A percentile compares a stretch with the other conserved stretches of the same genome.
Conservation (phyloP, 257 asterid genomes). For the Ocimum tenuiflorum region DNA sequence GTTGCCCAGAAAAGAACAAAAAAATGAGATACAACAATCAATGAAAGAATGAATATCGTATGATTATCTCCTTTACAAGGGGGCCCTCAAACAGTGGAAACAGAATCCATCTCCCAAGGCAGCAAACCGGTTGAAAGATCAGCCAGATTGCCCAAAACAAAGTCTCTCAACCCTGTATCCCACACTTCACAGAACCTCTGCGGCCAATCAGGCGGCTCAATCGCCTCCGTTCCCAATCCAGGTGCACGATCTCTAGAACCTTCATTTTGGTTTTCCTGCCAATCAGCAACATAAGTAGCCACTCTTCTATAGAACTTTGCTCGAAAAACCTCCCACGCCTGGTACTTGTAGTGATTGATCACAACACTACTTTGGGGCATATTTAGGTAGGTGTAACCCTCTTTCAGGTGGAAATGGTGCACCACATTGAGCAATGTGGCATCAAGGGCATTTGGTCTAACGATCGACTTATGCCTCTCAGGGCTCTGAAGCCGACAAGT, state of each 20-base stretch:
- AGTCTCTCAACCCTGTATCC: constrained; percentile 84
- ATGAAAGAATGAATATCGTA: constrained; percentile 21
- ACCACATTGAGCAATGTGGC: constrained; percentile 78
- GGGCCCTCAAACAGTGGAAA: neutral
- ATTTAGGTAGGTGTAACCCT: constrained; percentile 54
- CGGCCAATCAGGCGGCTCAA: constrained; percentile 87
- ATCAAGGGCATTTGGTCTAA: constrained; percentile 78
- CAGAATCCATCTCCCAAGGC: constrained; percentile 68
- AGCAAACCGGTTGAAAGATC: constrained; percentile 52
- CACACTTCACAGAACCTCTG: constrained; percentile 79
- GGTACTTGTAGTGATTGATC: constrained; percentile 85
- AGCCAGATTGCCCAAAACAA: constrained; percentile 58
- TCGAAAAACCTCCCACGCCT: constrained; percentile 88
- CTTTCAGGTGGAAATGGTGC: constrained; percentile 72
- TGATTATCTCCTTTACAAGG: constrained; percentile 26
- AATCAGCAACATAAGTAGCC: constrained; percentile 88
- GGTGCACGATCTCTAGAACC: constrained; percentile 97
- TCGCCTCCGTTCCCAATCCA: constrained; percentile 92
- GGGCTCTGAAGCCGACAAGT: constrained; percentile 90
- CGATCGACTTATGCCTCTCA: constrained; percentile 89
- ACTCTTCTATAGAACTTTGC: constrained; percentile 82
- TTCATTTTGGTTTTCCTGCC: constrained; percentile 83
- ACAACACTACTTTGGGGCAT: constrained; percentile 60
- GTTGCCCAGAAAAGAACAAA: neutral
- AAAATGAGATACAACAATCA: constrained; percentile 12